Evolutionary conservation across 108 stramenopile species (phyloP).

Genomic region (Nitzschia sp.): DNA sequence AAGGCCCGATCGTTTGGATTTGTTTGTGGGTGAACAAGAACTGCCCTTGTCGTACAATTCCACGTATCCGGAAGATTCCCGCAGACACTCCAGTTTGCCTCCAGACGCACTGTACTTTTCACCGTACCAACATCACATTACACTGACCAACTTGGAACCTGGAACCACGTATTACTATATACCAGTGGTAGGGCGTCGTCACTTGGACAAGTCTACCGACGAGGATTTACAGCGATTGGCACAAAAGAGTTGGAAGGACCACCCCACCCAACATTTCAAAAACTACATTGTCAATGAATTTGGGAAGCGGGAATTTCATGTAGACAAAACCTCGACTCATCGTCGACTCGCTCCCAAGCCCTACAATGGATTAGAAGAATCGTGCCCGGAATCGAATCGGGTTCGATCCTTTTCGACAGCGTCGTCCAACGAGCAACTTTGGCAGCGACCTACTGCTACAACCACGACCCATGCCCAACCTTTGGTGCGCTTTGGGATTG

Average conservation of each 20-base stretch:
- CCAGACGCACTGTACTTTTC: constrained; percentile 16
- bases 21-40: constrained; percentile 21
- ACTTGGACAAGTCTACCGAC: not conserved
- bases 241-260: not conserved
- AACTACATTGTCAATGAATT: constrained; percentile 62
- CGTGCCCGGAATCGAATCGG: constrained; percentile 24
- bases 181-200: constrained; percentile 18
- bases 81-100: not conserved
- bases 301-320: not conserved
- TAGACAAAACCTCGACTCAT: not conserved
- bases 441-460: too few species aligned
- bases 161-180: constrained; percentile 59
- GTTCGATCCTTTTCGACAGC: constrained; percentile 43
- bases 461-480: too few species aligned
- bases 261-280: constrained; percentile 50
- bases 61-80: not conserved
- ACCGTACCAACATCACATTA: constrained; percentile 57
- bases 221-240: not conserved
- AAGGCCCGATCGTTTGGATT: constrained; percentile 20
- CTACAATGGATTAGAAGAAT: constrained; percentile 28
- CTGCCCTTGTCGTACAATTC: constrained; percentile 25
- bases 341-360: constrained; percentile 12
- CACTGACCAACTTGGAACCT: constrained; percentile 50
- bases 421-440: not conserved
- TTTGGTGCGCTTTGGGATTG: constrained; percentile 23